Base-by-base conservation (phyloP, 352 stramenopile genomes). In the Pseudoperonospora humuli region DNA sequence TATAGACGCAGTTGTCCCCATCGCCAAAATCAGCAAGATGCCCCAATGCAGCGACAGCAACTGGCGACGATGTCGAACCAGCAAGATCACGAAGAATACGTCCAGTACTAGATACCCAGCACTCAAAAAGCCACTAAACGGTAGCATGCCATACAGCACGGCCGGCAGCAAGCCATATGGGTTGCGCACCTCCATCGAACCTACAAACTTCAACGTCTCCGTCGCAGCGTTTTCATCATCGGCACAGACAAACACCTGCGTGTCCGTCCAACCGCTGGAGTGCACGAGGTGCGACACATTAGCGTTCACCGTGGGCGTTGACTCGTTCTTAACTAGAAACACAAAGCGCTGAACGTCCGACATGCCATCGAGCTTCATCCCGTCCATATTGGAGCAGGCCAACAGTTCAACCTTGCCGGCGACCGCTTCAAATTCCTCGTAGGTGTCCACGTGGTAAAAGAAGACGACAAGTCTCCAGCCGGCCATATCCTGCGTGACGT, bases 101-200 rank as follows among this genome's bases (percentile, higher is more conserved):
- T 86, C 71, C 31, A 96, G 61, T 18, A 83, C 50, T 6, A 88
- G 32, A 58, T 93, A 96, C 3, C 78, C 80, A 21, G 84, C 35
- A 17, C 75, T 63, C 32, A 91, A 48, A 15, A 91, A 63, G 3
- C 44, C 79, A 27, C 81, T 91, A 54, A 94, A 94, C 3, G 83
- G 83, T 27, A 93, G 54, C 69, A 94, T 82, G 0, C 83, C 83
- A 15, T 92, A 93, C 38, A 93, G 66, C 31, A 86, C 75, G 0
- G 78, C 83, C 0, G 83, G 83, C 17, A 94, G 49, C 18, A 85
- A 40, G 1, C 83, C 83, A 37, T 92, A 93, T 26, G 80, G 77
- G 40, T 94, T 94, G 19, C 66, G 69, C 35, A 94, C 69, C 42
- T 85, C 74, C 70, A 93, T 75, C 7, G 59, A 72, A 3, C 83